phyloP scores from a whole-genome alignment of 2,329 filamentous ascomycete species.

The Rutstroemia sp. region DNA sequence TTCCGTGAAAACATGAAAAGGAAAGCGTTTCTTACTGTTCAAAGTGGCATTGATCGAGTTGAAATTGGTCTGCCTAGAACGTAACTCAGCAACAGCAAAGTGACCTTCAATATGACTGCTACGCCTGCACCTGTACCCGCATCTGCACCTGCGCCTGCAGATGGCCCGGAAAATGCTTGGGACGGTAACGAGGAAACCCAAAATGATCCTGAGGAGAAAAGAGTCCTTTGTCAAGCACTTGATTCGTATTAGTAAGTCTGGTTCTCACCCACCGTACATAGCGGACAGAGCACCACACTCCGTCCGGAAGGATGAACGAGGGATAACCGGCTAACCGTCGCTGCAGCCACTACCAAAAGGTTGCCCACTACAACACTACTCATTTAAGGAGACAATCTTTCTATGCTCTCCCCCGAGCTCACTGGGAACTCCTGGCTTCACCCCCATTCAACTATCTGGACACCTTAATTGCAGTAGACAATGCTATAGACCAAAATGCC shows the following conservation, averaged over 20 bases:
- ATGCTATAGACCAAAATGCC: constrained; percentile 83
- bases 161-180: constrained; percentile 9
- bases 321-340: background rate
- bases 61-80: no score
- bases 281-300: no score
- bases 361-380: constrained; percentile 83
- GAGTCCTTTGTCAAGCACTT: constrained; percentile 71
- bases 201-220: constrained; percentile 68
- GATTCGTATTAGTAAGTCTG: constrained; percentile 79
- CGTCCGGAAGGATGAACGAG: no score
- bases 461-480: constrained; percentile 70
- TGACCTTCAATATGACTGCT: no score
- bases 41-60: no score
- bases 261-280: background rate
- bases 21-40: no score
- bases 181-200: constrained; percentile 43
- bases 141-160: background rate
- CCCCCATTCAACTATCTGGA: constrained; percentile 79
- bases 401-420: constrained; percentile 76
- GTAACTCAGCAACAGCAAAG: no score
- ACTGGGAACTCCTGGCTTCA: constrained; percentile 75
- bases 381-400: constrained; percentile 87
- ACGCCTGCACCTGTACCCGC: no score
- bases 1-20: no score
- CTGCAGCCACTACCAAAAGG: constrained; percentile 71